Evolutionary conservation across 257 asterid genomes (phyloP).

Genomic region (Capsicum chinense): DNA sequence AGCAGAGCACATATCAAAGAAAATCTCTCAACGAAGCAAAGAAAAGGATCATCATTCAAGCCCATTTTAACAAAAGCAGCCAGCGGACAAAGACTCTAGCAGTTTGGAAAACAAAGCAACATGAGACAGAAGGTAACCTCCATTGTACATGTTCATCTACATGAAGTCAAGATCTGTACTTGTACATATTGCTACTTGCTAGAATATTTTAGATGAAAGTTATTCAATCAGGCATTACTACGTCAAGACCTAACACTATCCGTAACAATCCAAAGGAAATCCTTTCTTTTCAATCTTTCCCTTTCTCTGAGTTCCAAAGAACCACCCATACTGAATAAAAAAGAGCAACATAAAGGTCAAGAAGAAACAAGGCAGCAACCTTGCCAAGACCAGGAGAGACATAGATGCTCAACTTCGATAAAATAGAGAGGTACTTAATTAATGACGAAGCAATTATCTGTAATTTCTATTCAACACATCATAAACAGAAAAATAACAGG

Average conservation of each 20-base stretch:
- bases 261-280: background rate
- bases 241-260: background rate
- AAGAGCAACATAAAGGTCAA: slow-evolving; percentile 9
- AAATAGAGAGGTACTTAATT: background rate
- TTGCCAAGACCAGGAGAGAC: background rate
- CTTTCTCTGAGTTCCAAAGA: background rate
- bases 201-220: background rate
- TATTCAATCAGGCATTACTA: background rate
- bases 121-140: background rate
- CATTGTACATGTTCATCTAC: slow-evolving; percentile 13
- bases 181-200: background rate
- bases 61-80: background rate
- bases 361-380: slow-evolving; percentile 2
- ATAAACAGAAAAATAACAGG: background rate
- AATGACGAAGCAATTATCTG: background rate
- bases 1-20: slow-evolving; percentile 12
- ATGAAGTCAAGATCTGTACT: background rate
- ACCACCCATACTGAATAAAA: slow-evolving; percentile 12
- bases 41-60: background rate
- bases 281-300: background rate
- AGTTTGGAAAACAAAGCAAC: background rate
- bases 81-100: background rate
- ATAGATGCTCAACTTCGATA: background rate
- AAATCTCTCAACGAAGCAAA: background rate
- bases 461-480: background rate